Conservation (phyloP, 129 eudicot genomes). For the Smallanthus sonchifolius region DNA sequence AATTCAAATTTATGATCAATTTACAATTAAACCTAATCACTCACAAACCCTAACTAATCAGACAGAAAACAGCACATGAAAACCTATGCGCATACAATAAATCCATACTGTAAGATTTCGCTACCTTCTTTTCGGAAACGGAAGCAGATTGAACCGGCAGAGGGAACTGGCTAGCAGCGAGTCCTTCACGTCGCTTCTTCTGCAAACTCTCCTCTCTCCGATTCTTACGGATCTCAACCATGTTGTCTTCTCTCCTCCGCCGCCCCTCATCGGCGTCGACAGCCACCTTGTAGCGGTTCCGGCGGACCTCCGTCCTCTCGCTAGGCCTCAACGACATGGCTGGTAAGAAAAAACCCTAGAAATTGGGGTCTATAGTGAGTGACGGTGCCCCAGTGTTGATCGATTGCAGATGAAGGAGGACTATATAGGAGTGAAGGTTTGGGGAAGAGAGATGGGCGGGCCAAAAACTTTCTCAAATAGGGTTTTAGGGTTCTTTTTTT, state of each 20-base stretch:
- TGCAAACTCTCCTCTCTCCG: constrained; percentile 71
- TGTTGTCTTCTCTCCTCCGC: constrained; percentile 75
- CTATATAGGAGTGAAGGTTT: constrained; percentile 19
- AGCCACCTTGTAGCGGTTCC: constrained; percentile 78
- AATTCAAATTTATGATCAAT: background rate
- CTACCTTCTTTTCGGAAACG: constrained; percentile 58
- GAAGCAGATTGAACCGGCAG: constrained; percentile 41
- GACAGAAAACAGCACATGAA: background rate
- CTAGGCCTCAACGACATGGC: constrained; percentile 76
- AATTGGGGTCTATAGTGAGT: background rate
- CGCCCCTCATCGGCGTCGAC: constrained; percentile 94
- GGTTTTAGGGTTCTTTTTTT: constrained; percentile 25
- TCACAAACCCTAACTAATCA: constrained; percentile 20
- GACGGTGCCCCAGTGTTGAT: background rate
- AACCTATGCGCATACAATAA: constrained; percentile 1
- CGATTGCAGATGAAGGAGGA: background rate
- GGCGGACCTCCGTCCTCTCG: constrained; percentile 65
- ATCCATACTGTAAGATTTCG: background rate
- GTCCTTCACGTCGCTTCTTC: constrained; percentile 83
- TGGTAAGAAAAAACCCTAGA: constrained; percentile 22
- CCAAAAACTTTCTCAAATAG: constrained; percentile 16
- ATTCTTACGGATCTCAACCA: constrained; percentile 93
- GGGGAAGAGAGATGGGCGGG: constrained; percentile 23
- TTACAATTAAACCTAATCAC: background rate
- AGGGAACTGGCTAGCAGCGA: constrained; percentile 44